Evolutionary conservation across 73 alveolate genomes (phyloP).

Genomic region (Tetrahymena malaccensis): DNA sequence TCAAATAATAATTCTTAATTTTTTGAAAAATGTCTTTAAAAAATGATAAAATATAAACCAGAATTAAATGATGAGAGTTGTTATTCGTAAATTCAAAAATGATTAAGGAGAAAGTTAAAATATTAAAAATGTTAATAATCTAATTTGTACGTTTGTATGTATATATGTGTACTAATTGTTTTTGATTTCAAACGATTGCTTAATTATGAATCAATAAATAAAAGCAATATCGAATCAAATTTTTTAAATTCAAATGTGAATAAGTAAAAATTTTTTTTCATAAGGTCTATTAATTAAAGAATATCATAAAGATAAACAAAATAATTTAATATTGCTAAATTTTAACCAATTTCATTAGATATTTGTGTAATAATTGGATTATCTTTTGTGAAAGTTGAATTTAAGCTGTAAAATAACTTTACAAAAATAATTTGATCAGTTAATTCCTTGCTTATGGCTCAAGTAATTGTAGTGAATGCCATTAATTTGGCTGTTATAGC

Average conservation of each 20-base stretch:
- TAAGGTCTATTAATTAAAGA: background rate
- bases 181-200: background rate
- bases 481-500: background rate
- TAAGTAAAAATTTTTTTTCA: background rate
- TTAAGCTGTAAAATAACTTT: background rate
- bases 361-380: background rate
- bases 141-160: no score
- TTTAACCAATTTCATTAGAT: background rate
- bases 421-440: background rate
- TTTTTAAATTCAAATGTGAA: background rate
- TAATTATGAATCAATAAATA: background rate
- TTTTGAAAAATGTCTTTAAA: no score
- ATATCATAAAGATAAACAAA: background rate
- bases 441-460: background rate
- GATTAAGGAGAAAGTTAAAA: background rate
- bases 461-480: background rate
- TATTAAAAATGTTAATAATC: background rate
- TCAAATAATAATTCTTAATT: no score
- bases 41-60: background rate
- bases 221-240: background rate
- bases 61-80: background rate
- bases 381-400: background rate
- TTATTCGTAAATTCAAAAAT: background rate
- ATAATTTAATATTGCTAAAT: background rate
- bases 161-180: background rate